phyloP scores from a whole-genome alignment of 305 asterid genomes.

The Fraxinus floribunda region DNA sequence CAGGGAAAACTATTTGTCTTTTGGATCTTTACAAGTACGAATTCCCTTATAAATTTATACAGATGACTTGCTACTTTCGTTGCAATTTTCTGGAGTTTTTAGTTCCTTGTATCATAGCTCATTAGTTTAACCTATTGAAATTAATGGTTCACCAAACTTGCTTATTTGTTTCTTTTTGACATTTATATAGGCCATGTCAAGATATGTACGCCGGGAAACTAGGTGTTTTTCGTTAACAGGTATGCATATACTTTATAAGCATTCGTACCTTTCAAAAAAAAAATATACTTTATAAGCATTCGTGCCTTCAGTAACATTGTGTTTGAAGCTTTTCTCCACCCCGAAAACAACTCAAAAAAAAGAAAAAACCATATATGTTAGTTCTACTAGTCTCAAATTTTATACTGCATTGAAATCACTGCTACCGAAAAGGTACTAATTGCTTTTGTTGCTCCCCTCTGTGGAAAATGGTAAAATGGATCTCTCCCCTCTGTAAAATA shows the following conservation, averaged over 20 bases:
- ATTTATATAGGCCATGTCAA: constrained; percentile 58
- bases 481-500: background rate
- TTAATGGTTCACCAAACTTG: constrained; percentile 14
- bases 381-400: background rate
- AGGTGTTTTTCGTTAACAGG: constrained; percentile 67
- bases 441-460: background rate
- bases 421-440: background rate
- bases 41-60: background rate
- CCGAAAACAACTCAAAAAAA: background rate
- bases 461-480: background rate
- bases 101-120: background rate
- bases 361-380: background rate
- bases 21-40: background rate
- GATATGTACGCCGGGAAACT: constrained; percentile 61
- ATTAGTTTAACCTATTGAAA: background rate
- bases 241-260: constrained; percentile 25
- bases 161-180: constrained; percentile 16
- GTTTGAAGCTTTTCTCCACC: background rate
- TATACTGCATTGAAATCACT: background rate
- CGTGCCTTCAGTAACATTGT: constrained; percentile 8
- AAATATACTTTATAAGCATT: background rate
- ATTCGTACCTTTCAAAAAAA: too few species aligned
- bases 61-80: background rate
- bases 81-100: background rate
- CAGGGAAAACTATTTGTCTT: background rate